Evolutionary conservation across 2,329 filamentous ascomycete species (phyloP).

Genomic region (Botrytis pseudocinerea): DNA sequence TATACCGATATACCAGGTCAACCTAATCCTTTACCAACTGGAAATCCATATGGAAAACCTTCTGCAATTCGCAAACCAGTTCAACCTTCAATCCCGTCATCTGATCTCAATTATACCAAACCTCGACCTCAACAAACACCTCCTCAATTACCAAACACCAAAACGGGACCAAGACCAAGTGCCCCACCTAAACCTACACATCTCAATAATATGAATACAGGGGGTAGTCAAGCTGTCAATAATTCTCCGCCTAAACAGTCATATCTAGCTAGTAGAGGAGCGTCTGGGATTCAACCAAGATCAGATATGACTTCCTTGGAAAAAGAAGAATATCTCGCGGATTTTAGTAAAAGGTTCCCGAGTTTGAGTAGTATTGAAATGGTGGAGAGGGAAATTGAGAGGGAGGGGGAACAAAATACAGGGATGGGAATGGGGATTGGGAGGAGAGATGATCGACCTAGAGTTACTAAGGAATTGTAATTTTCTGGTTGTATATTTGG

Average conservation of each 20-base stretch:
- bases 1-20: slow-evolving; percentile 60
- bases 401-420: slow-evolving; percentile 14
- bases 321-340: slow-evolving; percentile 63
- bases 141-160: slow-evolving; percentile 35
- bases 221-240: slow-evolving; percentile 41
- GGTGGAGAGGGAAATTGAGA: slow-evolving; percentile 40
- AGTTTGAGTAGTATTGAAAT: slow-evolving; percentile 80
- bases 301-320: slow-evolving; percentile 58
- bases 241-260: slow-evolving; percentile 46
- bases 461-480: slow-evolving; percentile 18
- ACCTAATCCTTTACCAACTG: slow-evolving; percentile 26
- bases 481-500: not conserved
- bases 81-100: slow-evolving; percentile 28
- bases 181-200: slow-evolving; percentile 64
- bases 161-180: slow-evolving; percentile 47
- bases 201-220: slow-evolving; percentile 55
- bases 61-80: slow-evolving; percentile 49
- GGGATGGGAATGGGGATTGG: slow-evolving; percentile 23
- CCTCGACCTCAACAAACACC: slow-evolving; percentile 32
- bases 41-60: slow-evolving; percentile 37
- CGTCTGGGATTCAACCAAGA: slow-evolving; percentile 43
- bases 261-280: slow-evolving; percentile 44
- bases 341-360: slow-evolving; percentile 85
- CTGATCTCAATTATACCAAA: slow-evolving; percentile 36
- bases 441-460: slow-evolving; percentile 15